Evolutionary conservation across 192 early-diverging fungal genomes (phyloP).

Genomic region (Obelidium mucronatum): DNA sequence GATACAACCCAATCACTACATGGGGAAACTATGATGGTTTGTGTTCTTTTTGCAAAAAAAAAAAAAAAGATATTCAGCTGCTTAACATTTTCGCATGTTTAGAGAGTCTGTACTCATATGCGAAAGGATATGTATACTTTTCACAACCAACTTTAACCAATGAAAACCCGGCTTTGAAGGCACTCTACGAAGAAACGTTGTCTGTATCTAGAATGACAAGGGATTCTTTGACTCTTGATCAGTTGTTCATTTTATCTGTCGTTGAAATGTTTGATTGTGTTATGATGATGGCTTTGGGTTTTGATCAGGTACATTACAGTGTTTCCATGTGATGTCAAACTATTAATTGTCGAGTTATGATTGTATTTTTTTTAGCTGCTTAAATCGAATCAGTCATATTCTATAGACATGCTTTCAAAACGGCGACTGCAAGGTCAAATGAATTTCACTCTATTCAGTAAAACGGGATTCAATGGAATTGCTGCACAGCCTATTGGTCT

Average conservation of each 20-base stretch:
- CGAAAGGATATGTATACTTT: not conserved
- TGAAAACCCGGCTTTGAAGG: not conserved
- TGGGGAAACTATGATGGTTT: not conserved
- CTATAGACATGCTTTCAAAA: not conserved
- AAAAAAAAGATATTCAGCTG: not conserved
- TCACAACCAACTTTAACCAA: not conserved
- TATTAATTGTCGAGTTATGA: not conserved
- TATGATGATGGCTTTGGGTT: constrained; percentile 10
- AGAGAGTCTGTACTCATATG: not conserved
- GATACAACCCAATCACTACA: not conserved
- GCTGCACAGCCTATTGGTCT: not conserved
- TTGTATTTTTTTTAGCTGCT: not conserved
- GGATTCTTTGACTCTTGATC: not conserved
- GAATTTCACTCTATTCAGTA: constrained; percentile 4
- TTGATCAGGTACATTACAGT: too few relatives aligned
- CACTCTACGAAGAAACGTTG: not conserved
- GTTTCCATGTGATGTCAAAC: not conserved
- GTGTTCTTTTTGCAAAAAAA: not conserved
- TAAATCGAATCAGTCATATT: not conserved
- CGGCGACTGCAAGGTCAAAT: constrained; percentile 2
- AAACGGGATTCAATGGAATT: constrained; percentile 14
- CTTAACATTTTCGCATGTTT: not conserved
- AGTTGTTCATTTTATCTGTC: not conserved
- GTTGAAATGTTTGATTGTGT: constrained; percentile 10
- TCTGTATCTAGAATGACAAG: not conserved